Evolutionary conservation across 1,139 yeast species (phyloP).

Genomic region (Insectozyma bohioensis): DNA sequence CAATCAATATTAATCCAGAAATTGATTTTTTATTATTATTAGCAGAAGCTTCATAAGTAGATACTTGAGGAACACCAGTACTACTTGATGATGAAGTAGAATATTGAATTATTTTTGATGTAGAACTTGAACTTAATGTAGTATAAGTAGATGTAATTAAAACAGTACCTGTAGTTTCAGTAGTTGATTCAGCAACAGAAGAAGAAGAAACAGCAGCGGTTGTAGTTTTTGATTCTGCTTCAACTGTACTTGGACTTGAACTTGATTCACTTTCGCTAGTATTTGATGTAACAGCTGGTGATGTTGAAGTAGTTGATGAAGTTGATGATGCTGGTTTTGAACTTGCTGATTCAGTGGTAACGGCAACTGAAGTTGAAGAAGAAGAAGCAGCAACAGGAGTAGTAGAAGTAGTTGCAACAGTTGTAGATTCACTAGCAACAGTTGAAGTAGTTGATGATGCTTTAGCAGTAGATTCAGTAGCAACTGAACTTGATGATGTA

Average conservation of each 20-base stretch:
- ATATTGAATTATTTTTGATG: no score
- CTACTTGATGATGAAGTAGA: background rate
- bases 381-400: conserved; percentile 2
- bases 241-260: background rate
- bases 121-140: background rate
- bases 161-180: no score
- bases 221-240: no score
- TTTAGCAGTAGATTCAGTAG: conserved; percentile 5
- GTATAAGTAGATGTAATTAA: background rate
- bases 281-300: background rate
- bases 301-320: background rate
- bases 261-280: no score
- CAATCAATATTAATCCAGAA: background rate
- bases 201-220: conserved; percentile 2
- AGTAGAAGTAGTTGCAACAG: conserved; percentile 1
- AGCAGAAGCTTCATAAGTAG: conserved; percentile 1
- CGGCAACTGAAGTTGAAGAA: conserved; percentile 2
- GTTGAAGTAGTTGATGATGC: conserved; percentile 1
- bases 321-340: background rate
- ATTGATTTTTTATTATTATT: background rate
- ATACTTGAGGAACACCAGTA: background rate
- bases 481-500: conserved; percentile 18
- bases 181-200: conserved; percentile 6
- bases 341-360: no score
- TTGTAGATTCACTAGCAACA: background rate